Percentiles rank a stretch among this genome's conserved stretches.
Evolutionary conservation across 805 yeast species (phyloP).

Genomic region (Saccharomycopsis oosterbeekiorum): DNA sequence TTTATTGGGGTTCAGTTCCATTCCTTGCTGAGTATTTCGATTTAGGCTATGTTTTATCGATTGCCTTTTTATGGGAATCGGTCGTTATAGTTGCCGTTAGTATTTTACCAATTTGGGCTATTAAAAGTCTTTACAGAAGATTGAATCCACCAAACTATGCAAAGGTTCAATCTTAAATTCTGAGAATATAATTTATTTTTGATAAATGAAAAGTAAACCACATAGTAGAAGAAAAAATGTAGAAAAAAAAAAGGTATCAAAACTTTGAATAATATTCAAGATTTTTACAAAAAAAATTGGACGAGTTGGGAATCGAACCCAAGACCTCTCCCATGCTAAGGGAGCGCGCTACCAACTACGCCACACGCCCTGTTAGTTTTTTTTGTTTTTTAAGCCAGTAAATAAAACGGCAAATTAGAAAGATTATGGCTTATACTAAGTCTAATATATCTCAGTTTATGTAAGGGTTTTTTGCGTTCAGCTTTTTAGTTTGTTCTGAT

Average conservation of each 20-base stretch:
- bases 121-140: slow-evolving; percentile 61
- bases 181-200: neutral
- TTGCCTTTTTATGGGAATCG: slow-evolving; percentile 61
- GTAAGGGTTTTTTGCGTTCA: neutral
- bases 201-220: neutral
- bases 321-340: slow-evolving; percentile 21
- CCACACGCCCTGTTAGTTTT: slow-evolving; percentile 49
- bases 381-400: neutral
- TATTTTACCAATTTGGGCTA: slow-evolving; percentile 82
- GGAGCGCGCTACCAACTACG: slow-evolving; percentile 71
- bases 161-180: slow-evolving; percentile 60
- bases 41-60: slow-evolving; percentile 46
- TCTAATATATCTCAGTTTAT: no score
- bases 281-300: neutral
- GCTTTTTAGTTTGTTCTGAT: neutral
- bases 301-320: slow-evolving; percentile 19
- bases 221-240: neutral
- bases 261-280: neutral
- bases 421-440: no score
- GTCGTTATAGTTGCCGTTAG: slow-evolving; percentile 56
- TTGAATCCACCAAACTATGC: slow-evolving; percentile 94
- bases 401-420: neutral
- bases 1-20: slow-evolving; percentile 72
- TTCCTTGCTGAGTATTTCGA: slow-evolving; percentile 82
- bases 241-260: neutral